Percentiles rank a stretch among this genome's conserved stretches.
Evolutionary conservation across 2,329 filamentous ascomycete genomes (phyloP).

Genomic region (Arthrobotrys pseudoclavata): DNA sequence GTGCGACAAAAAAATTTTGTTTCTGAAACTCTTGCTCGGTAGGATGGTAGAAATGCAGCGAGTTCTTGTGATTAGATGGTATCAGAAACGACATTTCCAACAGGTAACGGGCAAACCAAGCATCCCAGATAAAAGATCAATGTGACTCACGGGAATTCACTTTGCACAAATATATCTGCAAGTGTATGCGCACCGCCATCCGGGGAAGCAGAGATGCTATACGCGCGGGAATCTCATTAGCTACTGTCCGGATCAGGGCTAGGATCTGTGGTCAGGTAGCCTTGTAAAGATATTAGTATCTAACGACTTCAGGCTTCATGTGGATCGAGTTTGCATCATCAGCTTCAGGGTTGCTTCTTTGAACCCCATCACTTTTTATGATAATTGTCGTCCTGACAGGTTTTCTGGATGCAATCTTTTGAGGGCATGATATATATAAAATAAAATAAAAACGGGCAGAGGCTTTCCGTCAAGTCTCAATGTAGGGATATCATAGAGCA

Average conservation of each 20-base stretch:
- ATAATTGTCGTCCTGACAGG: not conserved
- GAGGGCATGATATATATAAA: too few species aligned
- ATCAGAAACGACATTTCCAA: constrained; percentile 4
- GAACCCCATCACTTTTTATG: not conserved
- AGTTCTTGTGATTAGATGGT: not conserved
- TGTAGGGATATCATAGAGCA: too few species aligned
- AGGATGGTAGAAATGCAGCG: not conserved
- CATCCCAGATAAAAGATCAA: constrained; percentile 9
- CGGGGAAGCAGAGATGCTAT: constrained; percentile 27
- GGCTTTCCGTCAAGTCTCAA: too few species aligned
- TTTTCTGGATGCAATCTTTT: not conserved
- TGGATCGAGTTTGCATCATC: not conserved
- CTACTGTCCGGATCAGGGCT: not conserved
- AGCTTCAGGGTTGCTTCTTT: not conserved
- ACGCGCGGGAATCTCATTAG: constrained; percentile 30
- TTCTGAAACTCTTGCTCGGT: not conserved
- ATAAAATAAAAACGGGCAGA: too few species aligned
- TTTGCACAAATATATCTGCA: constrained; percentile 20
- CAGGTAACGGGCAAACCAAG: not conserved
- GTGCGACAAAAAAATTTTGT: not conserved
- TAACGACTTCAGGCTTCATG: not conserved
- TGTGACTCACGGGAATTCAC: constrained; percentile 23
- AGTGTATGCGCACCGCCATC: constrained; percentile 26
- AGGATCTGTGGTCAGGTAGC: constrained; percentile 1
- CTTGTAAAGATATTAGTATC: constrained; percentile 1